These are phyloP conservation scores for Aspergillus calidoustus DNA, from an alignment of 2,329 filamentous ascomycete genomes.

Conservation along the genomic window DNA sequence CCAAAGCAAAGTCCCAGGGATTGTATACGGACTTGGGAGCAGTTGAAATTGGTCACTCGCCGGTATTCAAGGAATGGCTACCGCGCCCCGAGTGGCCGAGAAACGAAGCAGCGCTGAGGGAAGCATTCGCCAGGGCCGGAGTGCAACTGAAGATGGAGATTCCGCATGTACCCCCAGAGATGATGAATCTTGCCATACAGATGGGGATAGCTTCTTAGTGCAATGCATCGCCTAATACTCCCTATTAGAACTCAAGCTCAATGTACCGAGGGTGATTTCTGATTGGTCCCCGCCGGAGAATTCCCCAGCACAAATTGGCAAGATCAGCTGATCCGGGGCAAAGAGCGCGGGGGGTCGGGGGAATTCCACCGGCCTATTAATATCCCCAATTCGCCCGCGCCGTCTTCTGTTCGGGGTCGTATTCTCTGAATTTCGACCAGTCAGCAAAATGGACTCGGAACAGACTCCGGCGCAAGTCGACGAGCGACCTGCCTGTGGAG, in stretches of 20 bases:
- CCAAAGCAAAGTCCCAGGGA: no score
- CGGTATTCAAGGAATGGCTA: neutral
- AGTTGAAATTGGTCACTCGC: neutral
- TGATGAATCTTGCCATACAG: neutral
- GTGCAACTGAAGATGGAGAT: neutral
- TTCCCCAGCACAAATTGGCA: no score
- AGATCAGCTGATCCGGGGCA: neutral
- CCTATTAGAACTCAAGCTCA: no score
- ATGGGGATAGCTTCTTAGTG: neutral
- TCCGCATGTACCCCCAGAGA: neutral
- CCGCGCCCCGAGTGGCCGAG: conserved; percentile 3
- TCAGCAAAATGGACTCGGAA: neutral
- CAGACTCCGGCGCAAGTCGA: neutral
- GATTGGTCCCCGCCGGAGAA: neutral
- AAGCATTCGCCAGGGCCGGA: neutral
- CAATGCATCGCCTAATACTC: neutral
- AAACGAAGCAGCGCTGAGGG: neutral
- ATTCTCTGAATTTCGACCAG: neutral
- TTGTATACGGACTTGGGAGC: no score
- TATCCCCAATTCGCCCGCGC: no score
- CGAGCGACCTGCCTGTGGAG: conserved; percentile 6
- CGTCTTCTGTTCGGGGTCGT: no score
- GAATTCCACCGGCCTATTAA: neutral
- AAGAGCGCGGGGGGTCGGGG: neutral
- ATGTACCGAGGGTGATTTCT: neutral